These are phyloP conservation scores for Botrytis byssoidea DNA, from an alignment of 2,329 filamentous ascomycete species.

Conservation along the genomic window DNA sequence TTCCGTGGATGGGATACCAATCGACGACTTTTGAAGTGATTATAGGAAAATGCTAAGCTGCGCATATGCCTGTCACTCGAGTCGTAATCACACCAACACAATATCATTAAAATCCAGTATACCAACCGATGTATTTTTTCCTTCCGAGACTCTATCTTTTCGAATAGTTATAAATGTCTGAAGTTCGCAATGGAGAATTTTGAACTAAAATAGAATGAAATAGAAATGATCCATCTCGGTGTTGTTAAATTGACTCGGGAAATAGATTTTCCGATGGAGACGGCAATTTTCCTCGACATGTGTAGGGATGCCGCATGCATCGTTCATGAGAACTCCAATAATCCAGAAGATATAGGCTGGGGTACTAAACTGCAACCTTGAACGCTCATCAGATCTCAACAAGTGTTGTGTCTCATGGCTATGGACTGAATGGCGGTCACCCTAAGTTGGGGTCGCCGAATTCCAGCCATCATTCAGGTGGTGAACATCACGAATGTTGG, in stretches of 20 bases:
- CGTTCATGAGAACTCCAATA: not conserved
- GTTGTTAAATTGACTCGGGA: not conserved
- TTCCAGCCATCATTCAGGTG: not conserved
- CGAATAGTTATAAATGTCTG: not conserved
- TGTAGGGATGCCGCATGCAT: not conserved
- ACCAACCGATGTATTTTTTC: not conserved
- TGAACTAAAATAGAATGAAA: too few relatives aligned
- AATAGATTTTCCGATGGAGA: not conserved
- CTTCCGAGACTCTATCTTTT: rapidly evolving
- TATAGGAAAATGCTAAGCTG: too few relatives aligned
- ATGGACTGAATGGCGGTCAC: not conserved
- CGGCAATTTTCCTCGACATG: too few relatives aligned
- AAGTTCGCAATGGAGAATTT: too few relatives aligned
- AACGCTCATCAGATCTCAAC: rapidly evolving
- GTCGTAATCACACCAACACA: not conserved
- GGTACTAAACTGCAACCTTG: not conserved
- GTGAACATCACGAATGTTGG: not conserved
- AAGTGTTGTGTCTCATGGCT: not conserved
- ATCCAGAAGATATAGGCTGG: not conserved
- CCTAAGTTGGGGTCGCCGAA: not conserved
- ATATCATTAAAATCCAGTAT: not conserved
- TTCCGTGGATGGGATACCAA: too few relatives aligned
- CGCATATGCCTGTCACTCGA: not conserved
- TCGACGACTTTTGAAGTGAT: too few relatives aligned
- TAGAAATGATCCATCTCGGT: too few relatives aligned